Conservation (phyloP, 495 filamentous ascomycete species). For the Ramalina peruviana region DNA sequence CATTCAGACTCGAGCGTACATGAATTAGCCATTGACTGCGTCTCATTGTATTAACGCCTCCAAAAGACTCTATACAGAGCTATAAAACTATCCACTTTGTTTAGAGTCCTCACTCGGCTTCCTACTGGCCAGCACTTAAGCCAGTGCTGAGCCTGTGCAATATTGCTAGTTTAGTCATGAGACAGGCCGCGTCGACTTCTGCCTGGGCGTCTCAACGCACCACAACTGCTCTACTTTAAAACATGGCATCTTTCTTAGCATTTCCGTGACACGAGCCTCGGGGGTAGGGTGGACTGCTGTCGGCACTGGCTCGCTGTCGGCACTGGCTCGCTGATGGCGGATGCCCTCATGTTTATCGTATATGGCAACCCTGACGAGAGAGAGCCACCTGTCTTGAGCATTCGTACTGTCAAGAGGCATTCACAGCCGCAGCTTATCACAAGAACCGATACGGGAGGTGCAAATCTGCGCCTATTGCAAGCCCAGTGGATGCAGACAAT, state of each 20-base stretch:
- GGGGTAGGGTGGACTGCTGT: background rate
- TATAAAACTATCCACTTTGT: too few species aligned
- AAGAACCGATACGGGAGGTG: background rate
- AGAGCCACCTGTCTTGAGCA: slow-evolving; percentile 19
- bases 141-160: slow-evolving; percentile 9
- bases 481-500: background rate
- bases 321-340: slow-evolving; percentile 17
- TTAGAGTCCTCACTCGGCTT: too few species aligned
- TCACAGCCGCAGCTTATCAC: slow-evolving; percentile 10
- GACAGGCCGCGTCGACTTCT: slow-evolving; percentile 17
- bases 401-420: slow-evolving; percentile 20
- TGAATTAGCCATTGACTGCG: too few species aligned
- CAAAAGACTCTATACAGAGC: too few species aligned
- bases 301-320: slow-evolving; percentile 22
- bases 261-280: slow-evolving; percentile 10
- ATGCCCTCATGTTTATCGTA: slow-evolving; percentile 20
- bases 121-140: too few species aligned
- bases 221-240: slow-evolving; percentile 14
- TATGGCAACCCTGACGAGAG: slow-evolving; percentile 17
- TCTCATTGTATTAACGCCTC: too few species aligned
- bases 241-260: slow-evolving; percentile 14
- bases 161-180: slow-evolving; percentile 16
- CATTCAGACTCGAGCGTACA: too few species aligned
- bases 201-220: slow-evolving; percentile 10
- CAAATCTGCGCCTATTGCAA: too few species aligned